Evolutionary conservation across 768 basidiomycete genomes (phyloP), one percentile per base, ranked within the genome.

Genomic region (Piloderma croceum): DNA sequence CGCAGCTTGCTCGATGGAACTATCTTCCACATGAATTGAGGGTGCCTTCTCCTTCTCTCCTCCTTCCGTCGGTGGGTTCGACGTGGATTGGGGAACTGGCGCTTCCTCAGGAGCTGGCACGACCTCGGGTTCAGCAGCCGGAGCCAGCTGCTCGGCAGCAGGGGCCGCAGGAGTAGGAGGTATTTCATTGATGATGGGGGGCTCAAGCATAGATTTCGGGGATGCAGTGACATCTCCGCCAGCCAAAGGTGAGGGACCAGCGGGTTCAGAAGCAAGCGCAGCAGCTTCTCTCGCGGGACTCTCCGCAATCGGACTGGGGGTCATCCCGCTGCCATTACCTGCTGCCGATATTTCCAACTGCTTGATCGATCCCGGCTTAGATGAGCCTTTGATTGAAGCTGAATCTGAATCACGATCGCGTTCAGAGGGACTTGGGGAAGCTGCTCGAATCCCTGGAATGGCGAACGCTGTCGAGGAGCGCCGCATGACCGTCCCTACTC

Each of bases 281-380:
- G 68, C 74, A 7, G 67, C 71, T 50, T 81, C 79, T 19, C 79
- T 70, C 6, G 69, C 70, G 21, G 83, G 81, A 3, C 80, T 83
- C 54, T 87, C 84, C 1, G 76, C 68, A 43, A 87, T 83, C 3
- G 84, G 81, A 45, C 78, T 81, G 9, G 81, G 79, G 10, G 64
- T 54, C 22, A 52, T 34, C 10, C 52, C 42, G 4, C 49, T 41
- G 11, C 48, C 43, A 22, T 54, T 39, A 9, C 52, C 34, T 10
- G 19, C 46, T 41, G 20, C 19, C 41, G 19, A 21, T 3, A 34
- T 21, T n/a, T 36, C 34, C 31, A 36, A 3, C 34, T 18, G 12
- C 10, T 38, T 24, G 36, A 38, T 18, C 12, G 36, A 24, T 25
- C 50, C 47, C 15, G 60, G 60, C 9, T 38, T 23, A 23, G 12